These are phyloP conservation scores for Exophiala sp. DNA, from an alignment of 2,329 filamentous ascomycete genomes.

Conservation along the genomic window DNA sequence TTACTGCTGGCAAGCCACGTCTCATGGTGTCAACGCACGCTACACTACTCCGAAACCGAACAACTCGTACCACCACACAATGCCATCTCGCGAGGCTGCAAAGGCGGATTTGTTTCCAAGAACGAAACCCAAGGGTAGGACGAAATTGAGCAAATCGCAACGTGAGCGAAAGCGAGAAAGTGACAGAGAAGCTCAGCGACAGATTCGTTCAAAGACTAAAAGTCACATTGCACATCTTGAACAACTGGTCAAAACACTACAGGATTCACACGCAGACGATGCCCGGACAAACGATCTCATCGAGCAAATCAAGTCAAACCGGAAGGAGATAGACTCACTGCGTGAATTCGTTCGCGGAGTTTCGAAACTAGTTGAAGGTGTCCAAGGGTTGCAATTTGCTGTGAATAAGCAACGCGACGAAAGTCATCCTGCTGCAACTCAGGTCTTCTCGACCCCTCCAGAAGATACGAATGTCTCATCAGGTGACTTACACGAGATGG, in stretches of 20 bases:
- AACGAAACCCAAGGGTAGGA: neutral
- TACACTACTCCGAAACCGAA: too few relatives aligned
- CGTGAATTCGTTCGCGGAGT: neutral
- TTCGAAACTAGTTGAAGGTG: conserved; percentile 1
- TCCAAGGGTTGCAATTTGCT: neutral
- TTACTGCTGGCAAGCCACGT: too few relatives aligned
- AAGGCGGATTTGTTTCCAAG: too few relatives aligned
- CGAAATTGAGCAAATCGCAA: conserved; percentile 4
- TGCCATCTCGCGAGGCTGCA: too few relatives aligned
- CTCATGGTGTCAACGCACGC: too few relatives aligned
- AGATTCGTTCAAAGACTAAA: conserved; percentile 12
- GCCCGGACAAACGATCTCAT: conserved; percentile 1
- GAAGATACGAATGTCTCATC: too few relatives aligned
- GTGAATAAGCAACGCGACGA: neutral
- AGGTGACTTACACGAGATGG: too few relatives aligned
- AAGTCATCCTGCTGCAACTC: neutral
- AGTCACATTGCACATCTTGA: conserved; percentile 16
- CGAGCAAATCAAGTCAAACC: neutral
- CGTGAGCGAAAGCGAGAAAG: conserved; percentile 12
- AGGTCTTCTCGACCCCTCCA: neutral
- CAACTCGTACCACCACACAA: too few relatives aligned
- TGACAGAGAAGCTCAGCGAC: conserved; percentile 14
- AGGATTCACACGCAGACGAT: neutral
- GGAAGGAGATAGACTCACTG: conserved; percentile 5
- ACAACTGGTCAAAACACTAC: conserved; percentile 3